These are phyloP conservation scores for Chrysopogon serrulatus DNA, from an alignment of 176 grass and related monocot species.

Conservation along the genomic window DNA sequence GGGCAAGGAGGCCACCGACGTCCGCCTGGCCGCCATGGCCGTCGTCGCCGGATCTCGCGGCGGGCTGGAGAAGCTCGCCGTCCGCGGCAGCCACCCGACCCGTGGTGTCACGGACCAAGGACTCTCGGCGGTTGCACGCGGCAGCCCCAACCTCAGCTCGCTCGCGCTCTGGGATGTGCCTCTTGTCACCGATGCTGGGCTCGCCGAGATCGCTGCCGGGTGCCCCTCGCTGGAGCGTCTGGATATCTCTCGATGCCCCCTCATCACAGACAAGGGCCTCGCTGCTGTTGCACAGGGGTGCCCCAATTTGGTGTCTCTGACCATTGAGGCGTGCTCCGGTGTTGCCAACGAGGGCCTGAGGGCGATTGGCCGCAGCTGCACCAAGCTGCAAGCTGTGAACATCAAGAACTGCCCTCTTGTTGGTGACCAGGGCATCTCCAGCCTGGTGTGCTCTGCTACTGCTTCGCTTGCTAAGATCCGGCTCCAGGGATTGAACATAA, in stretches of 20 bases:
- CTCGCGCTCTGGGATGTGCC: slow-evolving; percentile 71
- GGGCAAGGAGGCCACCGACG: slow-evolving; percentile 73
- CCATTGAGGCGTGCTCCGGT: slow-evolving; percentile 54
- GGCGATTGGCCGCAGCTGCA: slow-evolving; percentile 61
- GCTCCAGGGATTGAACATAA: slow-evolving; percentile 81
- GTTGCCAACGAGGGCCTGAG: slow-evolving; percentile 56
- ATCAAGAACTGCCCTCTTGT: slow-evolving; percentile 70
- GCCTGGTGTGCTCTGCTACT: slow-evolving; percentile 59
- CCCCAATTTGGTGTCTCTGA: slow-evolving; percentile 68
- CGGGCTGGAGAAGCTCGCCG: slow-evolving; percentile 68
- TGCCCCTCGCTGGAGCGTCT: slow-evolving; percentile 77
- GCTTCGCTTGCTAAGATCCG: slow-evolving; percentile 64
- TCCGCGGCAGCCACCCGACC: slow-evolving; percentile 63
- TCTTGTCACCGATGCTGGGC: slow-evolving; percentile 53
- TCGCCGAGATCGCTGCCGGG: slow-evolving; percentile 64
- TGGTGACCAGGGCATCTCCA: slow-evolving; percentile 70
- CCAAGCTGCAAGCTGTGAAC: slow-evolving; percentile 51
- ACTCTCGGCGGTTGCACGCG: slow-evolving; percentile 53
- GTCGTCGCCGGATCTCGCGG: slow-evolving; percentile 50
- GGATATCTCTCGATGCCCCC: slow-evolving; percentile 61
- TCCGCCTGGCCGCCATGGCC: slow-evolving; percentile 70
- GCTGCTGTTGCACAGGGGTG: slow-evolving; percentile 56
- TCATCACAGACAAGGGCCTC: slow-evolving; percentile 78
- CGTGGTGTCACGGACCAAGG: slow-evolving; percentile 74
- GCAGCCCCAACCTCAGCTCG: slow-evolving; percentile 55